Evolutionary conservation across 2,329 filamentous ascomycete genomes (phyloP).

Genomic region (Fusarium napiforme): DNA sequence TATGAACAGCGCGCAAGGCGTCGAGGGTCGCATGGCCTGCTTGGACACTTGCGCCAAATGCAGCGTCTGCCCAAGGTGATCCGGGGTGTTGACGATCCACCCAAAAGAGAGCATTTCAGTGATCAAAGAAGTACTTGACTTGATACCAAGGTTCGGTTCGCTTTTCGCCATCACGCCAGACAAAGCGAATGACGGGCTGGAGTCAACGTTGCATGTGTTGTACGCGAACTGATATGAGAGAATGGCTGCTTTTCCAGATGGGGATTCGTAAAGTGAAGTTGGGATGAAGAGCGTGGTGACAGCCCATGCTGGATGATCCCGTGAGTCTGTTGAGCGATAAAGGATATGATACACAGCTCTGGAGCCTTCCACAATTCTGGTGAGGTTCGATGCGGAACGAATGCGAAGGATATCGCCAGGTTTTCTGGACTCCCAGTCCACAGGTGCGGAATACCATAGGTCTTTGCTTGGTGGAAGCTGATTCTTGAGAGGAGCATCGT

Average conservation of each 20-base stretch:
- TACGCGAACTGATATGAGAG: constrained; percentile 39
- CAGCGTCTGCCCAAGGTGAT: constrained; percentile 56
- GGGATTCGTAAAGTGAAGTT: neutral
- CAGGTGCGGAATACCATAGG: constrained; percentile 16
- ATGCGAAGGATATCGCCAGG: constrained; percentile 32
- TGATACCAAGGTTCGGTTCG: constrained; percentile 18
- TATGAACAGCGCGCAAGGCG: constrained; percentile 52
- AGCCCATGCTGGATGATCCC: constrained; percentile 50
- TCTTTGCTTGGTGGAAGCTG: constrained; percentile 16
- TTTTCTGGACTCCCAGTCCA: neutral
- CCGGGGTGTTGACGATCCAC: constrained; percentile 49
- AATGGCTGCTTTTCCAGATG: constrained; percentile 11
- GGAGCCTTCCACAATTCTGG: constrained; percentile 3
- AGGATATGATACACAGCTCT: constrained; percentile 49
- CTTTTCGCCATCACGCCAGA: constrained; percentile 10
- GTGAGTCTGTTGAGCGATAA: constrained; percentile 52
- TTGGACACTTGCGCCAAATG: constrained; percentile 54
- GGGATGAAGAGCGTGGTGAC: constrained; percentile 53
- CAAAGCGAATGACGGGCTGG: constrained; percentile 29
- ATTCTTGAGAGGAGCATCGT: fast-evolving
- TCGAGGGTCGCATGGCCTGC: constrained; percentile 56
- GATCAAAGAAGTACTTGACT: constrained; percentile 17
- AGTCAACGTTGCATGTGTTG: constrained; percentile 35
- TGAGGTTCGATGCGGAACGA: constrained; percentile 29
- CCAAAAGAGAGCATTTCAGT: constrained; percentile 15